Conservation (phyloP, 441 rosid species). For the Rhodomyrtus psidioides region DNA sequence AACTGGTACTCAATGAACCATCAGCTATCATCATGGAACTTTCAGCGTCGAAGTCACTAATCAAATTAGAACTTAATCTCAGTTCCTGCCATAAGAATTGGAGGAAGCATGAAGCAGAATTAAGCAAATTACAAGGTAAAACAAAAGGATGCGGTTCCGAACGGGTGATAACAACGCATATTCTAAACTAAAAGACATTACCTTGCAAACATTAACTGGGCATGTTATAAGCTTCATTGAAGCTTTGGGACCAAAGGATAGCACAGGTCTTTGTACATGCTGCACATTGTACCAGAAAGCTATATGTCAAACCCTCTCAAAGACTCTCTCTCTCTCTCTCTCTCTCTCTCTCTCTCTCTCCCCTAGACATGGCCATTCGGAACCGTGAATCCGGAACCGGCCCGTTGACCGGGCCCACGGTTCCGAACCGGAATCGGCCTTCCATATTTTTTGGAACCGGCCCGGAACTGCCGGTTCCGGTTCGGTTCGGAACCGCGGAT, state of each 20-base stretch:
- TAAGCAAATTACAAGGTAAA: not conserved
- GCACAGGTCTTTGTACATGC: constrained; percentile 92
- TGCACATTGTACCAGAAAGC: constrained; percentile 19
- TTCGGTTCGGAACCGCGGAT: too few relatives aligned
- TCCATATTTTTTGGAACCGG: too few relatives aligned
- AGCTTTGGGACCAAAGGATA: constrained; percentile 93
- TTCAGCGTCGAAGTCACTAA: constrained; percentile 72
- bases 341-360: too few relatives aligned
- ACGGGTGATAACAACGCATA: not conserved
- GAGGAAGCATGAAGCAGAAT: not conserved
- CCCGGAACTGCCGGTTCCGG: too few relatives aligned
- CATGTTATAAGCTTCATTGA: constrained; percentile 71
- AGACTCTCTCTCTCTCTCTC: not conserved
- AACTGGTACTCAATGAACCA: constrained; percentile 68
- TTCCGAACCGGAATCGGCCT: too few relatives aligned
- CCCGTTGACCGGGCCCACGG: too few relatives aligned
- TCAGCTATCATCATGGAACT: constrained; percentile 53
- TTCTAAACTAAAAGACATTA: constrained; percentile 14
- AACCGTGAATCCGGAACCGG: too few relatives aligned
- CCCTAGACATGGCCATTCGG: too few relatives aligned
- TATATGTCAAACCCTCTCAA: not conserved
- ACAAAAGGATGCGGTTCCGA: not conserved
- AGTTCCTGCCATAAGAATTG: constrained; percentile 48
- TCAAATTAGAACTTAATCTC: constrained; percentile 64
- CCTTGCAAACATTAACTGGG: constrained; percentile 94